Conservation (phyloP, 2,329 filamentous ascomycete genomes). For the Exophiala viscosa region DNA sequence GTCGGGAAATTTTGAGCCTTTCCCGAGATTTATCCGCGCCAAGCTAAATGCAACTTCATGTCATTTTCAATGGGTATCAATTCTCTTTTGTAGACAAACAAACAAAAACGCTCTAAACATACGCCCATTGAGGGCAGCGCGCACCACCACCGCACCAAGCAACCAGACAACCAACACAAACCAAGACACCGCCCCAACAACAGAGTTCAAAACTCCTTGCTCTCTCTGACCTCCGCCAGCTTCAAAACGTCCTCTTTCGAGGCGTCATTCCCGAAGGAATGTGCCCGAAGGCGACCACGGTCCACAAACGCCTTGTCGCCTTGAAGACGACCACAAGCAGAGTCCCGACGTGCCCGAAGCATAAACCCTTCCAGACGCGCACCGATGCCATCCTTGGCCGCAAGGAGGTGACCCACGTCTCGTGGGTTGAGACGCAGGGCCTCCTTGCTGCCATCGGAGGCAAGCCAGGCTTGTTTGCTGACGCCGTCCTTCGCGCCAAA, state of each 20-base stretch:
- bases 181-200: not conserved
- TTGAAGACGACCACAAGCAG: slow-evolving; percentile 13
- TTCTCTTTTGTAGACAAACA: no score
- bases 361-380: slow-evolving; percentile 8
- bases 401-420: slow-evolving; percentile 19
- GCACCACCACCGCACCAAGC: not conserved
- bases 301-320: slow-evolving; percentile 14
- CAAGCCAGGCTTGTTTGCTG: slow-evolving; percentile 17
- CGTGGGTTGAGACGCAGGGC: slow-evolving; percentile 2
- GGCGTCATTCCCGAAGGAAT: slow-evolving; percentile 17
- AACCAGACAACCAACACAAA: not conserved
- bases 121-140: not conserved
- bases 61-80: no score
- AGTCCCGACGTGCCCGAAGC: slow-evolving; percentile 14
- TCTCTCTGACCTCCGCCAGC: slow-evolving; percentile 16
- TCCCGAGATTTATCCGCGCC: no score
- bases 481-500: slow-evolving; percentile 10
- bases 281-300: not conserved
- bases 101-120: not conserved
- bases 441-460: not conserved
- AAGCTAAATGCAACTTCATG: no score
- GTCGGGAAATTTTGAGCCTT: no score
- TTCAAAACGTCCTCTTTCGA: slow-evolving; percentile 14
- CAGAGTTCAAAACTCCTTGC: not conserved
- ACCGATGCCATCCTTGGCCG: slow-evolving; percentile 17